These are phyloP conservation scores for Blastobotrys apis DNA, from an alignment of 1,139 yeast genomes.

Conservation along the genomic window DNA sequence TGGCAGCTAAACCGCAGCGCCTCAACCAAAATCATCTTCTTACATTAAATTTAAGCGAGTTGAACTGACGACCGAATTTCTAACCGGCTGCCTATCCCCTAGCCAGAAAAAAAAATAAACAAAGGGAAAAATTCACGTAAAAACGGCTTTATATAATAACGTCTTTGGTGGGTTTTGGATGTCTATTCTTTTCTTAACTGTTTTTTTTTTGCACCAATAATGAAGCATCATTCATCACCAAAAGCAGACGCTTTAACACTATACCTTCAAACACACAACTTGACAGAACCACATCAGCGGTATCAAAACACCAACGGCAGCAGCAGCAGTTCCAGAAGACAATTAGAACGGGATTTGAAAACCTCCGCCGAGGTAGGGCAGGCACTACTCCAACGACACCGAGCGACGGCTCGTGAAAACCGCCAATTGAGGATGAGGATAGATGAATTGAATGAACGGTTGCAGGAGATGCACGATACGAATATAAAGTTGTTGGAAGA, in stretches of 20 bases:
- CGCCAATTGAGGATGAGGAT: slow-evolving; percentile 20
- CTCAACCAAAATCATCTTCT: too few species aligned
- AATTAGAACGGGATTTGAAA: slow-evolving; percentile 25
- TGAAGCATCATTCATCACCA: too few species aligned
- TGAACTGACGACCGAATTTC: too few species aligned
- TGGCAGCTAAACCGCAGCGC: too few species aligned
- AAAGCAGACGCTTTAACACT: slow-evolving; percentile 1
- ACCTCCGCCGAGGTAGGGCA: slow-evolving; percentile 31
- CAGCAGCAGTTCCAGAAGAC: slow-evolving; percentile 1
- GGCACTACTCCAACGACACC: slow-evolving; percentile 25
- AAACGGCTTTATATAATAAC: too few species aligned
- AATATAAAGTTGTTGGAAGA: slow-evolving; percentile 18
- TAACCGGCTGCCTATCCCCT: too few species aligned
- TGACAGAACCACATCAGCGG: background rate
- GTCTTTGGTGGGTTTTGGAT: too few species aligned
- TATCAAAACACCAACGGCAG: background rate
- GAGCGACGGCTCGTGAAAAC: slow-evolving; percentile 17
- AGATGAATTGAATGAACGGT: slow-evolving; percentile 18
- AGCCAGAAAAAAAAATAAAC: too few species aligned
- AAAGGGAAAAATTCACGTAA: too few species aligned
- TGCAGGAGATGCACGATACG: slow-evolving; percentile 18
- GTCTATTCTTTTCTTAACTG: too few species aligned
- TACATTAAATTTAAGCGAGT: too few species aligned
- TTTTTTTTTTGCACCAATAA: too few species aligned
- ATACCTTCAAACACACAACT: slow-evolving; percentile 4